Conservation (phyloP, 371 early-diverging fungal species). For the Pancytospora epiphaga region DNA sequence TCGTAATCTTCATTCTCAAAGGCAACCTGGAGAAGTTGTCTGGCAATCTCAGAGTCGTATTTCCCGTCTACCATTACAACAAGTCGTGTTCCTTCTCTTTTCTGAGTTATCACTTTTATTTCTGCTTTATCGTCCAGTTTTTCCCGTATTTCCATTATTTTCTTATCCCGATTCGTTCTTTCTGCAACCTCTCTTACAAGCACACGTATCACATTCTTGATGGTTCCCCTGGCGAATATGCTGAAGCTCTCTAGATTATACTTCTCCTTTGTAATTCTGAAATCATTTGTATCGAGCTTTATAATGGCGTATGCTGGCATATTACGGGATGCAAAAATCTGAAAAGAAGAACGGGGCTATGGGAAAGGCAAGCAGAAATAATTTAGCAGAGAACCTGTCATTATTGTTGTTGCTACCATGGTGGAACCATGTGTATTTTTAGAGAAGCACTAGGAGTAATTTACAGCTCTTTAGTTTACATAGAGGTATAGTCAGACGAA, state of each 20-base stretch:
- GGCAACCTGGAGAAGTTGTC: conserved; percentile 2
- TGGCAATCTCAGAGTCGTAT: conserved; percentile 10
- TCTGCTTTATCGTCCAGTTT: conserved; percentile 6
- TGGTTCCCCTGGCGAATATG: conserved; percentile 43
- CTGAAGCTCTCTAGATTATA: conserved; percentile 40
- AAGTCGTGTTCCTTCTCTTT: neutral
- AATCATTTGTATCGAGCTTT: conserved; percentile 5
- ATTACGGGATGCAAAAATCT: neutral
- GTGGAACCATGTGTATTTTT: no score
- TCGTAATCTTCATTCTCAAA: conserved; percentile 17
- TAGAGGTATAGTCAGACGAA: no score
- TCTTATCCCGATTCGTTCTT: neutral
- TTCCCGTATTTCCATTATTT: conserved; percentile 14
- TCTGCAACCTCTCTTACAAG: conserved; percentile 18
- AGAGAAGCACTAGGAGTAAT: no score
- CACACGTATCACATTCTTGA: conserved; percentile 45
- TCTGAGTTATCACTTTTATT: conserved; percentile 12
- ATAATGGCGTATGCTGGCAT: conserved; percentile 32
- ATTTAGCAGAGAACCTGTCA: no score
- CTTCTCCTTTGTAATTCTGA: conserved; percentile 35
- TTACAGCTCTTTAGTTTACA: no score
- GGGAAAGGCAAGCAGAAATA: no score
- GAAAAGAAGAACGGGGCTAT: neutral
- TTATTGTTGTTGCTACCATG: no score
- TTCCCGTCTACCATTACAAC: conserved; percentile 12